These are phyloP conservation scores for Phlyctochytrium planicorne DNA, from an alignment of 192 early-diverging fungal genomes.

Conservation along the genomic window DNA sequence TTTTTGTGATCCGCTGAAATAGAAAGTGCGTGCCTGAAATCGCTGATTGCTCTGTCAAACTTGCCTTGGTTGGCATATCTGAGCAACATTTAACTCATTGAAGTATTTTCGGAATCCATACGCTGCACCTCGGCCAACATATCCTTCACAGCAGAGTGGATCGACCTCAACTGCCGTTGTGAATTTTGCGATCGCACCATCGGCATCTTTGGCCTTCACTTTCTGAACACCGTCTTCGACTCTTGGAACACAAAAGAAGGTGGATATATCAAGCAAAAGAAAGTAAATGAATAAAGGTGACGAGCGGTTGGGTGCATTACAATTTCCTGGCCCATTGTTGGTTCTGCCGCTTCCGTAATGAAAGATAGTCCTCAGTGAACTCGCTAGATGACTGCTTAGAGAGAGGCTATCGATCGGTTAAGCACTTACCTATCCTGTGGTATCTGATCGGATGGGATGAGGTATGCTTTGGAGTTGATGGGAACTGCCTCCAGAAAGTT, in stretches of 20 bases:
- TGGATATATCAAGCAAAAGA: too few relatives aligned
- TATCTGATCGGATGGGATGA: too few relatives aligned
- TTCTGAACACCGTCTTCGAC: slow-evolving; percentile 26
- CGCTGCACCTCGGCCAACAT: slow-evolving; percentile 35
- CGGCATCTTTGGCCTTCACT: slow-evolving; percentile 18
- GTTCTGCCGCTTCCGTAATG: slow-evolving; percentile 15
- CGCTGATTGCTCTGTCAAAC: slow-evolving; percentile 19
- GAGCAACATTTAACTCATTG: background rate
- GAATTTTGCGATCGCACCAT: slow-evolving; percentile 25
- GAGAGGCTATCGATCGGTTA: too few relatives aligned
- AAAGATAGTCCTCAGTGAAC: slow-evolving; percentile 13
- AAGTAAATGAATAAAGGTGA: too few relatives aligned
- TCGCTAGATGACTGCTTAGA: too few relatives aligned
- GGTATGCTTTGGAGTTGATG: too few relatives aligned
- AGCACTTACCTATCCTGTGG: too few relatives aligned
- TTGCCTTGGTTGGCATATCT: slow-evolving; percentile 24
- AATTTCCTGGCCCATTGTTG: slow-evolving; percentile 12
- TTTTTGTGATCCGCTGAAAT: slow-evolving; percentile 18
- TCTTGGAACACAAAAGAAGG: too few relatives aligned
- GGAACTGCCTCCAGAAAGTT: too few relatives aligned
- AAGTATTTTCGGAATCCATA: background rate
- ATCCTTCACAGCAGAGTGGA: slow-evolving; percentile 34
- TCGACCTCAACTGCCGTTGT: slow-evolving; percentile 30
- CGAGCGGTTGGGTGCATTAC: too few relatives aligned
- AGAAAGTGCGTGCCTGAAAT: slow-evolving; percentile 7